Conservation (phyloP, 2,329 filamentous ascomycete species). For the Aspergillus transmontanensis region DNA sequence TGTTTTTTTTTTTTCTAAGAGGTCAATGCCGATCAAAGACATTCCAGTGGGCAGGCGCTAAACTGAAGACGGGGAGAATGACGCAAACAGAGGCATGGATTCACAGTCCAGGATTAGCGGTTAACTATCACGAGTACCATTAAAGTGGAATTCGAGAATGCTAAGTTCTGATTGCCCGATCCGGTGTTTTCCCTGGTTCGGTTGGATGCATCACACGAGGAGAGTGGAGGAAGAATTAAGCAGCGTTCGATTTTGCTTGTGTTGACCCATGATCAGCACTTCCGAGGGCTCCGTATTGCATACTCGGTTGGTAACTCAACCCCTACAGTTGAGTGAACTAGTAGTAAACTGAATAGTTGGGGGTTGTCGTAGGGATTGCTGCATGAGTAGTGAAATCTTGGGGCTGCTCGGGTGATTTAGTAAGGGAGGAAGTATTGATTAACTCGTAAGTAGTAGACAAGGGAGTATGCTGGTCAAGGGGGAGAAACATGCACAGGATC, state of each 20-base stretch:
- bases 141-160: conserved; percentile 1
- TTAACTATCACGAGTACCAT: no score
- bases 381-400: background rate
- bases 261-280: background rate
- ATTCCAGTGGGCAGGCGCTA: conserved; percentile 14
- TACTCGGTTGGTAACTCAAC: no score
- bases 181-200: conserved; percentile 1
- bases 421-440: background rate
- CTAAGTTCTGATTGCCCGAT: conserved; percentile 10
- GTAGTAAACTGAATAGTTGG: background rate
- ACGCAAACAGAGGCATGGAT: conserved; percentile 12
- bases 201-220: background rate
- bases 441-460: no score
- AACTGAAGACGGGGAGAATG: conserved; percentile 15
- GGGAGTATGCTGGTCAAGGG: background rate
- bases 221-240: background rate
- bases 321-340: no score
- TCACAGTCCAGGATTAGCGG: no score
- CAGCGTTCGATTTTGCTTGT: background rate
- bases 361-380: background rate
- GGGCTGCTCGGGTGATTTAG: background rate
- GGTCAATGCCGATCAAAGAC: background rate
- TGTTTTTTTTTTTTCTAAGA: background rate
- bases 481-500: background rate
- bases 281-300: background rate